A percentile compares a stretch with the other conserved stretches of the same genome.
Conservation (phyloP, 345 rosid species). For the Orychophragmus violaceus region DNA sequence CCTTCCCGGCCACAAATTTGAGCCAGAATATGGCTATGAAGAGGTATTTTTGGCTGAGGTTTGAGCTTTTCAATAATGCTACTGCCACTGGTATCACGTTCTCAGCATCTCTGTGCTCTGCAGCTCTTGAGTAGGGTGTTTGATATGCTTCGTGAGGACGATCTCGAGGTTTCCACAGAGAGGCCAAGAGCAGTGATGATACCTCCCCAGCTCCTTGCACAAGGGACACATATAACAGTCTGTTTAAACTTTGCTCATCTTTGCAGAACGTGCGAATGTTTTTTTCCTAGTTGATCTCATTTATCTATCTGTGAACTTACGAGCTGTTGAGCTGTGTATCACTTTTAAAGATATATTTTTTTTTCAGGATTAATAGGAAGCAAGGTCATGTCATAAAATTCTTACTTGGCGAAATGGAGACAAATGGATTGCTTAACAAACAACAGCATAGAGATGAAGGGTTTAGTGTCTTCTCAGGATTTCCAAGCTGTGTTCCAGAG, state of each 20-base stretch:
- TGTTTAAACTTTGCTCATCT: constrained; percentile 86
- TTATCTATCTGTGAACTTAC: not conserved
- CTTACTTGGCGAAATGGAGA: constrained; percentile 43
- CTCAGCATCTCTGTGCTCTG: constrained; percentile 8
- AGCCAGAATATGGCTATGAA: constrained; percentile 69
- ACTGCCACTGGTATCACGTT: not conserved
- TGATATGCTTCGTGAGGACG: constrained; percentile 64
- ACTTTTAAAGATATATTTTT: not conserved
- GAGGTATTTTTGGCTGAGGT: constrained; percentile 45
- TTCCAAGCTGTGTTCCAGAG: constrained; percentile 39
- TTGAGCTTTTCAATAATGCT: not conserved
- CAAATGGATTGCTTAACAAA: constrained; percentile 40
- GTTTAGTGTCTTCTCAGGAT: constrained; percentile 36
- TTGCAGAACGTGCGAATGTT: constrained; percentile 58
- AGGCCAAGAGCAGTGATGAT: constrained; percentile 79
- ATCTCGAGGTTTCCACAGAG: constrained; percentile 77
- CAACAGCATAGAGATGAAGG: constrained; percentile 41
- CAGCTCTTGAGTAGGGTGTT: constrained; percentile 80
- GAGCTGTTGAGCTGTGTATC: not conserved
- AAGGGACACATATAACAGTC: constrained; percentile 75
- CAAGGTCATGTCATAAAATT: constrained; percentile 44
- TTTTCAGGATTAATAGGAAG: constrained; percentile 41
- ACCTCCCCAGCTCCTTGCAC: constrained; percentile 78
- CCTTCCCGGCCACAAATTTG: constrained; percentile 65
- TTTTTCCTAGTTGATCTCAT: not conserved